Evolutionary conservation across 306 rosid species (phyloP), one percentile per base, ranked within the genome.

Genomic region (Begonia fuchsioides): DNA sequence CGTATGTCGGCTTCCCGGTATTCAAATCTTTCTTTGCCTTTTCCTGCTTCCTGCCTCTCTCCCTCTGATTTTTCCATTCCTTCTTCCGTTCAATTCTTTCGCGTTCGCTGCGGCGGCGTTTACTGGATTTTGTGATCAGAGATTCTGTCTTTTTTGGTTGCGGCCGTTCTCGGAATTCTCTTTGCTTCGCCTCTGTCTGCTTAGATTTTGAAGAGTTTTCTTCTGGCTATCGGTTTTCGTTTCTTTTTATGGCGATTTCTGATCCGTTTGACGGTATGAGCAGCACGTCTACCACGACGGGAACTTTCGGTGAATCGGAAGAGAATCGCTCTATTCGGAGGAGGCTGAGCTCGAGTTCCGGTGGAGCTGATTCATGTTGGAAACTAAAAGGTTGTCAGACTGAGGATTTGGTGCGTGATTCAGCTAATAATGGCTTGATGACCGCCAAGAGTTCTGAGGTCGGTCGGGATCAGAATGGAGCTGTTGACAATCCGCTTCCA

Each of bases 201-300:
- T 6, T 50, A 12, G 20, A n/a, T 20, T 26, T 43, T 41, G n/a
- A 11, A 11, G 13, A 39, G 2, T 8, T n/a, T 35, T 40, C 39
- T 12, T 52, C 35, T 26, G 7, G 10, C 19, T 26, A 13, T 51
- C 12, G 2, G 11, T 13, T 15, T 35, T 44, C 39, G 16, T 15
- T 58, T 54, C 43, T 32, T 52, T 39, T 43, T 39, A 92, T 82
- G 98, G 83, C 76, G 72, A 69, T 64, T 64, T 19, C 80, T 32
- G 74, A 70, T 54, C 38, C 72, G 61, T 46, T 68, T 17, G 72
- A 76, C 13, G 58, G 51, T 38, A 46, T 41, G 13, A 62, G 47
- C 67, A 39, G 59, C 67, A 14, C 62, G 0, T 54, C 16, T 38
- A 13, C 53, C 26, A 12, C 59, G 9, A 46, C 61, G 26, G 62